Evolutionary conservation across 495 filamentous ascomycete genomes (phyloP).

Genomic region (Daldinia childiae): DNA sequence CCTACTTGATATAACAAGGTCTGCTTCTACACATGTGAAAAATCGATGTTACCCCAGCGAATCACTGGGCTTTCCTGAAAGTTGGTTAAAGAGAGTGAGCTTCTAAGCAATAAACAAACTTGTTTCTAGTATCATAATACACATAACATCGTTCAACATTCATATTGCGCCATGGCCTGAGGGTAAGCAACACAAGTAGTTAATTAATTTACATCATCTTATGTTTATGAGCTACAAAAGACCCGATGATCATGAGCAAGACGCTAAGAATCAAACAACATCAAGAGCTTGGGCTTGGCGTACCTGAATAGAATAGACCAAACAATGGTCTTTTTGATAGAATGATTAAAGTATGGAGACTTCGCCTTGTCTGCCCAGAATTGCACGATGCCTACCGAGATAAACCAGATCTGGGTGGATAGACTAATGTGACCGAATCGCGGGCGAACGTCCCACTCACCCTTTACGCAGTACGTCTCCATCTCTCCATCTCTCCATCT

Average conservation of each 20-base stretch:
- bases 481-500: constrained; percentile 11
- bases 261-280: constrained; percentile 11
- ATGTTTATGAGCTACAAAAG: background rate
- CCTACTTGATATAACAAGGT: constrained; percentile 29
- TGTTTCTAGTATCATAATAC: background rate
- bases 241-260: constrained; percentile 5
- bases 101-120: background rate
- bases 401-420: constrained; percentile 41
- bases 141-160: constrained; percentile 14
- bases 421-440: constrained; percentile 41
- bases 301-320: constrained; percentile 24
- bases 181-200: background rate
- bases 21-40: constrained; percentile 30
- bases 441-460: constrained; percentile 34
- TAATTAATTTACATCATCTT: constrained; percentile 11
- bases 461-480: background rate
- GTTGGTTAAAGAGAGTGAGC: constrained; percentile 12
- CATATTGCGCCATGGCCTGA: constrained; percentile 19
- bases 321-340: constrained; percentile 5
- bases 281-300: constrained; percentile 17
- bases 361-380: constrained; percentile 32
- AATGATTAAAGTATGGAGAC: constrained; percentile 12
- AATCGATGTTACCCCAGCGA: constrained; percentile 36
- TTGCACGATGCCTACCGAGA: constrained; percentile 31
- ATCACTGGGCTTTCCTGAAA: constrained; percentile 24